Conservation (phyloP, 495 filamentous ascomycete genomes). For the Talaromyces ruber region DNA sequence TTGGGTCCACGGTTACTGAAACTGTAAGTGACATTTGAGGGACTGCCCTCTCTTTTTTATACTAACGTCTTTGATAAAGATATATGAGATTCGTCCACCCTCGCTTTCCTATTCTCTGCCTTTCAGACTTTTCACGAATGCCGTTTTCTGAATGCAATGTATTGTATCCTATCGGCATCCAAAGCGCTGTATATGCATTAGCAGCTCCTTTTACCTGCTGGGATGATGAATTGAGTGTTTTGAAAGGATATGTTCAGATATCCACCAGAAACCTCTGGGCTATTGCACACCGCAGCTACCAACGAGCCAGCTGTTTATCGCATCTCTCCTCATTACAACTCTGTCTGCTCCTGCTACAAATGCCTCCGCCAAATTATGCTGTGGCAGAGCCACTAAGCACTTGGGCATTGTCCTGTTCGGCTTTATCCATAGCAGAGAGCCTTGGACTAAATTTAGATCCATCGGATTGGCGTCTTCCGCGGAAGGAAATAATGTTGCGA, state of each 20-base stretch:
- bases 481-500: not conserved
- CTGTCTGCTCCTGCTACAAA: not conserved
- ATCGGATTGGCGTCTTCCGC: not conserved
- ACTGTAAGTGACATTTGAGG: not conserved
- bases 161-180: not conserved
- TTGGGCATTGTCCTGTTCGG: not conserved
- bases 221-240: not conserved
- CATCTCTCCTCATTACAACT: not conserved
- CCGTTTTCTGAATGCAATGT: not conserved
- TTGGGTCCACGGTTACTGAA: not conserved
- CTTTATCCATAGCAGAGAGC: not conserved
- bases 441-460: not conserved
- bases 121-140: not conserved
- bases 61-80: not conserved
- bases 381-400: not conserved
- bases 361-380: not conserved
- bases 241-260: not conserved
- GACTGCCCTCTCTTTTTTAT: not conserved
- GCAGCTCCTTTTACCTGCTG: not conserved
- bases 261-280: not conserved
- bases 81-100: not conserved
- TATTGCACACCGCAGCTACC: not conserved
- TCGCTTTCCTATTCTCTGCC: not conserved
- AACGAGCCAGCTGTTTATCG: not conserved
- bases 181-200: not conserved